phyloP scores from a whole-genome alignment of 2,329 filamentous ascomycete species.

The Xylariaceae sp. region DNA sequence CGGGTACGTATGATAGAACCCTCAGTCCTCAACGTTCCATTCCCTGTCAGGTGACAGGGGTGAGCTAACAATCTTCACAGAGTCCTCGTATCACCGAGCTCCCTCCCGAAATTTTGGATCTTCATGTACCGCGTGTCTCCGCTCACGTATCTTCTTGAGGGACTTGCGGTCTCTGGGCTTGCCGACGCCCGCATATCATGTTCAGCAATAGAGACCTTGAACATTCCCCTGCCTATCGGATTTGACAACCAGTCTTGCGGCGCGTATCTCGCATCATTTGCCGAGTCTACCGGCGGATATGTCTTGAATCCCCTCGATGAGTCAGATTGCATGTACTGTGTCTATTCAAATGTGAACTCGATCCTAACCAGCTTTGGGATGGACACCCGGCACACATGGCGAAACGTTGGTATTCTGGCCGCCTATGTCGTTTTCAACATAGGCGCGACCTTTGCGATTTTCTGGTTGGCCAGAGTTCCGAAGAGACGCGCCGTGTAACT shows the following conservation, averaged over 20 bases:
- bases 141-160: constrained; percentile 13
- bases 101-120: constrained; percentile 15
- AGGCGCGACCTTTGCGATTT: neutral
- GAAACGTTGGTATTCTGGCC: neutral
- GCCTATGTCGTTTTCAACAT: neutral
- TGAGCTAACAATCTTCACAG: neutral
- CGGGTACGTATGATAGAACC: constrained; percentile 10
- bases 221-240: neutral
- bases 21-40: neutral
- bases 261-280: neutral
- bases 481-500: neutral
- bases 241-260: neutral
- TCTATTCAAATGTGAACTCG: neutral
- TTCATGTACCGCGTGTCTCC: constrained; percentile 17
- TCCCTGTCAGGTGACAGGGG: neutral
- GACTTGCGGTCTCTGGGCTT: neutral
- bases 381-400: neutral
- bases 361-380: neutral
- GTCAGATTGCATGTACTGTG: neutral
- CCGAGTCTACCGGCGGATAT: neutral
- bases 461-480: neutral
- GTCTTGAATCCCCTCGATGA: neutral
- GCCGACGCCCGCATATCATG: neutral
- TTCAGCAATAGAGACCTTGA: neutral
- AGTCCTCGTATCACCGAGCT: constrained; percentile 8